Conservation (phyloP, 2,329 filamentous ascomycete genomes). For the Fusarium beomiforme region DNA sequence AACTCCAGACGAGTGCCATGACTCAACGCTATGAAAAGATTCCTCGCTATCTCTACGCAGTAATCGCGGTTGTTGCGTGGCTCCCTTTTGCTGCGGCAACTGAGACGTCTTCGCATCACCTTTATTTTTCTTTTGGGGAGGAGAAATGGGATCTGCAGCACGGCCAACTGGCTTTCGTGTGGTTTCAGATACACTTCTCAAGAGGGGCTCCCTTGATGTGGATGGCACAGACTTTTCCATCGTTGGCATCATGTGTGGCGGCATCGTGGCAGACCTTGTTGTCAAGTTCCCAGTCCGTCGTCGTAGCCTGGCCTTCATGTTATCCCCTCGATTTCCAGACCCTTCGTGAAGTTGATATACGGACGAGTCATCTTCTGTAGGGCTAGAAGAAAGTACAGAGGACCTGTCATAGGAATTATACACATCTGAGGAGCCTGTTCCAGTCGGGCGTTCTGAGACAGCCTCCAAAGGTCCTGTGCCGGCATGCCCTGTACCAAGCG, state of each 20-base stretch:
- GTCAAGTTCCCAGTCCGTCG: slow-evolving; percentile 47
- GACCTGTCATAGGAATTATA: slow-evolving; percentile 7
- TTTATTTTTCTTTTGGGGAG: not conserved
- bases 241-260: slow-evolving; percentile 45
- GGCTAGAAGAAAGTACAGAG: slow-evolving; percentile 11
- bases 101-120: slow-evolving; percentile 3
- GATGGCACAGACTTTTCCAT: slow-evolving; percentile 41
- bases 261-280: slow-evolving; percentile 43
- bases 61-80: slow-evolving; percentile 10
- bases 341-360: slow-evolving; percentile 47
- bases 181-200: slow-evolving; percentile 2
- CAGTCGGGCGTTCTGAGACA: slow-evolving; percentile 21
- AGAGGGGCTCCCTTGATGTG: slow-evolving; percentile 44
- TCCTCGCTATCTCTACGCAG: slow-evolving; percentile 49
- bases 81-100: not conserved
- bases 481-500: not conserved
- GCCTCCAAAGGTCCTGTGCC: slow-evolving; percentile 13
- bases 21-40: slow-evolving; percentile 65
- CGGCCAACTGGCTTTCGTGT: not conserved
- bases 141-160: not conserved
- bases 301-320: slow-evolving; percentile 46
- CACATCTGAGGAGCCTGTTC: slow-evolving; percentile 1
- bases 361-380: slow-evolving; percentile 12
- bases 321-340: slow-evolving; percentile 39
- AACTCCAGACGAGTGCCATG: slow-evolving; percentile 58